These are phyloP conservation scores for Sphagnum tenellum DNA, from an alignment of 225 moss, liverwort and hornwort species.

Conservation along the genomic window DNA sequence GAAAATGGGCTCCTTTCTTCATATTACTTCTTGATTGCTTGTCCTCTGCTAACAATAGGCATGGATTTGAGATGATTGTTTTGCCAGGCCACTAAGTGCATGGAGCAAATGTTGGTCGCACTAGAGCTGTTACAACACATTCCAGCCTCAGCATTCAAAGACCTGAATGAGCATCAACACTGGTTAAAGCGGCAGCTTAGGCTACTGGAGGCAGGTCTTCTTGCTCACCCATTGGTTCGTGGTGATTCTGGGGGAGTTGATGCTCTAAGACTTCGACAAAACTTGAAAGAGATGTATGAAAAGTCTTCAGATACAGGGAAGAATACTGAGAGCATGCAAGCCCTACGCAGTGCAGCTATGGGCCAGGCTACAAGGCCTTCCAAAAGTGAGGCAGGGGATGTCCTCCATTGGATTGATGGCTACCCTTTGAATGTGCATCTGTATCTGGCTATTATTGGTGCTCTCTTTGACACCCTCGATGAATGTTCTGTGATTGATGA, in stretches of 20 bases:
- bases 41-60: background rate
- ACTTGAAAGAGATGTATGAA: constrained; percentile 58
- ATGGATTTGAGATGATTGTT: background rate
- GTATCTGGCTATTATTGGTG: constrained; percentile 45
- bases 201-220: constrained; percentile 67
- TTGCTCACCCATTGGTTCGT: constrained; percentile 61
- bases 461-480: constrained; percentile 62
- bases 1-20: background rate
- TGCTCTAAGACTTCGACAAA: constrained; percentile 64
- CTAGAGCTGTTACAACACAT: constrained; percentile 78
- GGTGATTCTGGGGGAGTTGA: constrained; percentile 43
- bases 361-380: constrained; percentile 51
- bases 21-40: background rate
- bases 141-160: constrained; percentile 51
- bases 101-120: constrained; percentile 74
- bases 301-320: constrained; percentile 61
- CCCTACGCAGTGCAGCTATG: constrained; percentile 68
- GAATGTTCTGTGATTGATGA: constrained; percentile 63
- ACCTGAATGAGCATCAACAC: constrained; percentile 45
- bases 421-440: constrained; percentile 72
- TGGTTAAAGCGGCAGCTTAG: constrained; percentile 82
- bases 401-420: constrained; percentile 88
- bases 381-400: constrained; percentile 45
- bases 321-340: constrained; percentile 63
- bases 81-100: constrained; percentile 64